phyloP scores from a whole-genome alignment of 192 early-diverging fungal species.

The Rhizophagus sp. region DNA sequence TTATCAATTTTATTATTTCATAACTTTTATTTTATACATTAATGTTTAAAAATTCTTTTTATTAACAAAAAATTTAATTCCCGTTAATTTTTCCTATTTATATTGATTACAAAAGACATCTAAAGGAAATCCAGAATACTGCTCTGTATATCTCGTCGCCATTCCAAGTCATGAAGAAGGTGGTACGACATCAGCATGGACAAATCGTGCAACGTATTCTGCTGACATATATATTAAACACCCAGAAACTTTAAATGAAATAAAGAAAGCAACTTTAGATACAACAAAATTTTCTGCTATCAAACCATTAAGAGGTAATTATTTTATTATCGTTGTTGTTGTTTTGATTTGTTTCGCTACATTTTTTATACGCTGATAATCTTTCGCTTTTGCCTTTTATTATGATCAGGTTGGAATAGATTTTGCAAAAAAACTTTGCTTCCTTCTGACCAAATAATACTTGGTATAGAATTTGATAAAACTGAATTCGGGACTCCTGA shows the following conservation, averaged over 20 bases:
- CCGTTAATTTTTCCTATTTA: background rate
- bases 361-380: background rate
- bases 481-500: background rate
- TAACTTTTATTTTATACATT: background rate
- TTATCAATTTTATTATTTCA: background rate
- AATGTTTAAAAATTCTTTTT: background rate
- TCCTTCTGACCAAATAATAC: constrained; percentile 18
- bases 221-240: constrained; percentile 22
- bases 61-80: background rate
- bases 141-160: constrained; percentile 9
- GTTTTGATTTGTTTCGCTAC: background rate
- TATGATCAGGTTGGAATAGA: background rate
- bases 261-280: constrained; percentile 12
- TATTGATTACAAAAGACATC: constrained; percentile 4
- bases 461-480: constrained; percentile 26
- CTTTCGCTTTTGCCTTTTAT: background rate
- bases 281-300: constrained; percentile 12
- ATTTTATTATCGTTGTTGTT: background rate
- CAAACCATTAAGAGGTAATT: constrained; percentile 10
- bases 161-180: constrained; percentile 28
- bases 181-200: background rate
- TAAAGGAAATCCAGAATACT: constrained; percentile 19
- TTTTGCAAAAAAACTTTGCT: constrained; percentile 13
- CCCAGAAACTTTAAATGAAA: background rate
- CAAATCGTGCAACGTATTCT: background rate